A percentile compares a stretch with the other conserved stretches of the same genome.
Conservation (phyloP, 257 asterid species). For the Ilex asprella region DNA sequence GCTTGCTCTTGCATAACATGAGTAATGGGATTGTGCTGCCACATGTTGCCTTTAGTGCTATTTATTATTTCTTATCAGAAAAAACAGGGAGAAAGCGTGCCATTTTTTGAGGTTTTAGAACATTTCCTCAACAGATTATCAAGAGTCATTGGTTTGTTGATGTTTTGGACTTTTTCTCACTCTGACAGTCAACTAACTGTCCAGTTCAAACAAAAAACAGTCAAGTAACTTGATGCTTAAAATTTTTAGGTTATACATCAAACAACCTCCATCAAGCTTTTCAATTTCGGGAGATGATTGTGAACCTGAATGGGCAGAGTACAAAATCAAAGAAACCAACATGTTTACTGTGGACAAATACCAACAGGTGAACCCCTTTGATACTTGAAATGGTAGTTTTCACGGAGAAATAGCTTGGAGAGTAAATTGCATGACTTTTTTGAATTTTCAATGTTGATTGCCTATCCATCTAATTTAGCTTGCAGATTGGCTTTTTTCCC, state of each 20-base stretch:
- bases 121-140: no score
- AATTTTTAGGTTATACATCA: conserved; percentile 66
- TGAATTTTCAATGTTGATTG: conserved; percentile 22
- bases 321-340: conserved; percentile 93
- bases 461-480: conserved; percentile 56
- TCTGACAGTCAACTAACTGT: neutral
- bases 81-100: no score
- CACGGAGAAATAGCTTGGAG: neutral
- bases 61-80: no score
- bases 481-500: conserved; percentile 90
- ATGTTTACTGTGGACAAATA: conserved; percentile 94
- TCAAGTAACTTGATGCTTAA: conserved; percentile 13
- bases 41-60: no score
- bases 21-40: no score
- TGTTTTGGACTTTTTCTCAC: neutral
- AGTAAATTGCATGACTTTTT: neutral
- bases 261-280: conserved; percentile 57
- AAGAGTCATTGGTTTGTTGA: neutral
- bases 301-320: conserved; percentile 79
- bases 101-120: no score
- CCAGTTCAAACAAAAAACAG: neutral
- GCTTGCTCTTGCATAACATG: no score
- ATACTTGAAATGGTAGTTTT: conserved; percentile 1
- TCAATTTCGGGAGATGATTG: conserved; percentile 39
- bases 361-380: conserved; percentile 74